phyloP scores from a whole-genome alignment of 169 alveolate genomes.

The Cryptosporidium bovis region DNA sequence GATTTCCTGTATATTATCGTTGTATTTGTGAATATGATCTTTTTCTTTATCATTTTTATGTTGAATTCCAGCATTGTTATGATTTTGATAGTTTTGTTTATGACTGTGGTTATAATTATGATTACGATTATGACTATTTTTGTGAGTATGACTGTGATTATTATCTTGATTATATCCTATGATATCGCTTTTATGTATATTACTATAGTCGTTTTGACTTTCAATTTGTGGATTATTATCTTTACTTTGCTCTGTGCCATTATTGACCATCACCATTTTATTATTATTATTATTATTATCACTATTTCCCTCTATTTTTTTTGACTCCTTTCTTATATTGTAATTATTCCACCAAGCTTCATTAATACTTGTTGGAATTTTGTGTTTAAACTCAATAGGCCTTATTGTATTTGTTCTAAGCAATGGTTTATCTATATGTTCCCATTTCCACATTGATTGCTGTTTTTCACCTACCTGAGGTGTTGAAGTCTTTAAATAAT shows the following conservation, averaged over 20 bases:
- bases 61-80: too few species aligned
- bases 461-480: background rate
- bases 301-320: background rate
- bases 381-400: constrained; percentile 44
- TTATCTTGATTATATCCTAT: background rate
- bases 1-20: background rate
- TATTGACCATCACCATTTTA: background rate
- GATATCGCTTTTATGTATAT: background rate
- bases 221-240: background rate
- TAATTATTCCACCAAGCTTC: constrained; percentile 74
- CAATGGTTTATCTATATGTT: constrained; percentile 56
- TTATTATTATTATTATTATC: background rate
- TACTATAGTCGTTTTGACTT: background rate
- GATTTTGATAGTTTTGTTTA: too few species aligned
- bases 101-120: background rate
- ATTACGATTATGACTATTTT: background rate
- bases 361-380: constrained; percentile 36
- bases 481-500: constrained; percentile 11
- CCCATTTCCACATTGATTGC: constrained; percentile 49
- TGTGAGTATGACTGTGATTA: background rate
- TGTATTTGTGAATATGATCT: too few species aligned
- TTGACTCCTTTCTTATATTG: constrained; percentile 35
- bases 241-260: background rate
- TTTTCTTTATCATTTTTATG: too few species aligned
- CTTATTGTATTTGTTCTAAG: constrained; percentile 39